phyloP scores from a whole-genome alignment of 2,329 filamentous ascomycete species.

The Colletotrichum tabaci region DNA sequence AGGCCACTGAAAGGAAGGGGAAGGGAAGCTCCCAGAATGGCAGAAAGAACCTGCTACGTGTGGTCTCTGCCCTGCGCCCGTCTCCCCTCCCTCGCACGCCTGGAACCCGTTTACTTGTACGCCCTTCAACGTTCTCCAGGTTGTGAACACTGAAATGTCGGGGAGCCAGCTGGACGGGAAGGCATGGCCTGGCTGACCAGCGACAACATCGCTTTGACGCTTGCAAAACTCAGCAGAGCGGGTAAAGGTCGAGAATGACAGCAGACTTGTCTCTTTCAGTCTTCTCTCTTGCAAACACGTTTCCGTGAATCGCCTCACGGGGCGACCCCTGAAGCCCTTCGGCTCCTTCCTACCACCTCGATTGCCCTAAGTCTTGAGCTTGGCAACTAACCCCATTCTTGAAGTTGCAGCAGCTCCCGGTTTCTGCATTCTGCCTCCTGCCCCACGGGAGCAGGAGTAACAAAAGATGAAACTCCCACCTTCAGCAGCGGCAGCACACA shows the following conservation, averaged over 20 bases:
- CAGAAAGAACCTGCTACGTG: too few relatives aligned
- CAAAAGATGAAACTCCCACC: background rate
- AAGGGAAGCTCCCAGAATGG: too few relatives aligned
- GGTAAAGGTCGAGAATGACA: constrained; percentile 32
- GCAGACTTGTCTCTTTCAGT: constrained; percentile 29
- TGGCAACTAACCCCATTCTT: constrained; percentile 17
- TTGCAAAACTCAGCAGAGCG: constrained; percentile 30
- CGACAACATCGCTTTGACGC: constrained; percentile 28
- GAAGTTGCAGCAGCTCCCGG: background rate
- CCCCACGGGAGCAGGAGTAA: background rate
- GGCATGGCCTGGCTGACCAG: constrained; percentile 21
- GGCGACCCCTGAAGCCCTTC: constrained; percentile 3
- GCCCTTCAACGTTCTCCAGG: background rate
- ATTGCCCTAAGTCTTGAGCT: constrained; percentile 16
- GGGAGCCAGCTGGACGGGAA: constrained; percentile 18
- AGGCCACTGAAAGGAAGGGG: background rate
- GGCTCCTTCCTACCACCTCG: constrained; percentile 11
- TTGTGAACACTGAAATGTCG: background rate
- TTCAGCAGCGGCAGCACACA: background rate
- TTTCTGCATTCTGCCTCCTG: constrained; percentile 2
- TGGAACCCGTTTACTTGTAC: background rate
- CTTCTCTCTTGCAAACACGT: constrained; percentile 22
- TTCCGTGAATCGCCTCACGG: background rate
- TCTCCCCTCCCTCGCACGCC: background rate
- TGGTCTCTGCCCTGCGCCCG: too few relatives aligned